A percentile compares a stretch with the other conserved stretches of the same genome.
Conservation (phyloP, 1,284 basidiomycete species). For the Apiotrichum gamsii region DNA sequence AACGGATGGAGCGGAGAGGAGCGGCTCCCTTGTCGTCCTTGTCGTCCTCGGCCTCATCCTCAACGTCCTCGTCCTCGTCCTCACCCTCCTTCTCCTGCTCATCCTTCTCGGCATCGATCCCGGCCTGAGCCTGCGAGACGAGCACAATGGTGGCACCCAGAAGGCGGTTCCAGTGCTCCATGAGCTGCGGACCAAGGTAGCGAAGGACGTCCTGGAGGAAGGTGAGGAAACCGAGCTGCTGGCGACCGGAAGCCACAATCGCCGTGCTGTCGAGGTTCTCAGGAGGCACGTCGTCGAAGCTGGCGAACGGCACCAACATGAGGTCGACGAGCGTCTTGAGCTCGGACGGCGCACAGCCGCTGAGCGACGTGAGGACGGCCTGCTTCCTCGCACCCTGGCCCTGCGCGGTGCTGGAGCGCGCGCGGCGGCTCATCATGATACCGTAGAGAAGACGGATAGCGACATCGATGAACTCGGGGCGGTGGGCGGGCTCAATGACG, state of each 20-base stretch:
- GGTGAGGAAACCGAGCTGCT: constrained; percentile 74
- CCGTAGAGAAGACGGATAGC: constrained; percentile 76
- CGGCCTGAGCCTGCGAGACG: constrained; percentile 59
- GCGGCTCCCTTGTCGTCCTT: constrained; percentile 45
- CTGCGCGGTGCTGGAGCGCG: constrained; percentile 55
- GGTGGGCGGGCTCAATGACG: constrained; percentile 58
- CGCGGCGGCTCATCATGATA: constrained; percentile 74
- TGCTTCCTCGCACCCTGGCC: constrained; percentile 65
- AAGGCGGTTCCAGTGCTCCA: constrained; percentile 64
- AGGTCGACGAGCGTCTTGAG: constrained; percentile 73
- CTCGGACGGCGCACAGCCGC: constrained; percentile 66
- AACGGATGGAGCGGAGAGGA: constrained; percentile 61
- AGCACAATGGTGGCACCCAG: constrained; percentile 63
- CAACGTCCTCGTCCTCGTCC: constrained; percentile 34
- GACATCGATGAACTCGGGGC: constrained; percentile 66
- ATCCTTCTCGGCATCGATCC: constrained; percentile 49
- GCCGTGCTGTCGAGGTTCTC: constrained; percentile 8
- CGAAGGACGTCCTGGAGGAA: constrained; percentile 77
- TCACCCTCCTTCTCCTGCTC: constrained; percentile 43
- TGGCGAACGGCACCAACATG: constrained; percentile 74
- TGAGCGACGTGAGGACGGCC: constrained; percentile 69
- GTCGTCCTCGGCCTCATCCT: constrained; percentile 40
- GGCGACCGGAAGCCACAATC: constrained; percentile 56
- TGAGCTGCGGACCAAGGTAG: constrained; percentile 66
- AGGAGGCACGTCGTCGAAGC: constrained; percentile 2